Evolutionary conservation across 257 asterid genomes (phyloP), one percentile per base, ranked within the genome.

Genomic region (Solanum dulcamara): DNA sequence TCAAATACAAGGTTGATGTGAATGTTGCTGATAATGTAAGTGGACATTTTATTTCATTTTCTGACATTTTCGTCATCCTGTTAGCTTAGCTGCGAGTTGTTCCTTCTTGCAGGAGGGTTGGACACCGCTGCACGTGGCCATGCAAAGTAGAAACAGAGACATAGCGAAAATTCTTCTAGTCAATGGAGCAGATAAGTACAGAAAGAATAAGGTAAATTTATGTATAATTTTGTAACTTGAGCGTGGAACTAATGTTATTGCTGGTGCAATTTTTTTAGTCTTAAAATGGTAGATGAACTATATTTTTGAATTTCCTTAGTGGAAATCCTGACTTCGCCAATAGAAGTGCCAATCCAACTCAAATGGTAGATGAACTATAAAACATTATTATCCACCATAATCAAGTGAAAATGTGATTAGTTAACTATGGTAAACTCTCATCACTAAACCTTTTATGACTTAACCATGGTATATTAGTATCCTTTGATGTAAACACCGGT

Each of bases 41-140:
- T 86, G 50, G 33, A 66, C 22, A n/a, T 64, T 80, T 85, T 80
- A 48, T 71, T 67, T 80, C 83, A 81, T 24, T 6, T 62, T 83
- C 26, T 14, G 17, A 40, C 42, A 20, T 35, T 50, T 35, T 85
- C n/a, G n/a, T 26, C 14, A n/a, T 28, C 72, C 6, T 2, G 20
- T 80, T 8, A 80, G 26, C 51, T 71, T 51, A 68, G 67, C 22
- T 12, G 22, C 4, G 5, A 5, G 20, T 37, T 13, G 51, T 67
- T 85, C 82, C 82, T 79, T 74, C 15, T 12, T 85, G 44, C 84
- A 96, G 99, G 98, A 92, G 85, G 98, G 98, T 68, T 96, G 99
- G 99, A 94, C 98, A 48, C 96, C 99, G 6, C 85, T 96, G 87
- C 99, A 95, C 13, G 93, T 96, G 68, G 97, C 98, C 85, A 87